Percentiles rank a stretch among this genome's conserved stretches.
Evolutionary conservation across 2,329 filamentous ascomycete genomes (phyloP).

Genomic region (Cryphonectria carpinicola): DNA sequence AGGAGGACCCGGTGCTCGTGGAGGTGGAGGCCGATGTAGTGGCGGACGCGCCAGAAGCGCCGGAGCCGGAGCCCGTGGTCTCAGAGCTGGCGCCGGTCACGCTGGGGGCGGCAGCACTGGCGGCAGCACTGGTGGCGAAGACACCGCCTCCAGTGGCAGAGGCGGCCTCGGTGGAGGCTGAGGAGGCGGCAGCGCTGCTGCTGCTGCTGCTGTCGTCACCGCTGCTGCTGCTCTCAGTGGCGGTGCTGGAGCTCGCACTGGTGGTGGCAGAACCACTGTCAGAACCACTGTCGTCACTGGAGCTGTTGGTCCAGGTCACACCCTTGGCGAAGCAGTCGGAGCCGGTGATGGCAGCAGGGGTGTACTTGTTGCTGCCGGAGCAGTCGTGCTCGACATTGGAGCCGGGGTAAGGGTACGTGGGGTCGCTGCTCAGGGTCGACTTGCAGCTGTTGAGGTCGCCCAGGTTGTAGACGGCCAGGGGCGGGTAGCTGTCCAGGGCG

Average conservation of each 20-base stretch:
- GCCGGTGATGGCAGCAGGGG: conserved; percentile 21
- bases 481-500: conserved; percentile 45
- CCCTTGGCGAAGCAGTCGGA: conserved; percentile 26
- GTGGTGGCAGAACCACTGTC: conserved; percentile 33
- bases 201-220: not conserved
- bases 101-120: conserved; percentile 40
- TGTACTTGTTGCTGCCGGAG: conserved; percentile 15
- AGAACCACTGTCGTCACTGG: conserved; percentile 38
- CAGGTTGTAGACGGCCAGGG: conserved; percentile 72
- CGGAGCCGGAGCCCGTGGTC: conserved; percentile 36
- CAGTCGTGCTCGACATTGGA: conserved; percentile 45
- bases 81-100: conserved; percentile 28
- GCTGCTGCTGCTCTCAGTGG: conserved; percentile 28
- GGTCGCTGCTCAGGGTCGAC: conserved; percentile 60
- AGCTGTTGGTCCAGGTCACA: conserved; percentile 23
- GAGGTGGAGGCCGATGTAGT: conserved; percentile 31
- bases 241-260: conserved; percentile 35
- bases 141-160: conserved; percentile 12
- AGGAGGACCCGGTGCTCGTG: conserved; percentile 12
- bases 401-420: conserved; percentile 70
- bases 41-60: conserved; percentile 32
- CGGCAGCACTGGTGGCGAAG: conserved; percentile 28
- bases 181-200: not conserved
- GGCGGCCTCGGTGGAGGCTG: not conserved
- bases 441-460: conserved; percentile 66